These are phyloP conservation scores for Taxawa tesnikishii DNA, from an alignment of 2,329 filamentous ascomycete species.

Conservation along the genomic window DNA sequence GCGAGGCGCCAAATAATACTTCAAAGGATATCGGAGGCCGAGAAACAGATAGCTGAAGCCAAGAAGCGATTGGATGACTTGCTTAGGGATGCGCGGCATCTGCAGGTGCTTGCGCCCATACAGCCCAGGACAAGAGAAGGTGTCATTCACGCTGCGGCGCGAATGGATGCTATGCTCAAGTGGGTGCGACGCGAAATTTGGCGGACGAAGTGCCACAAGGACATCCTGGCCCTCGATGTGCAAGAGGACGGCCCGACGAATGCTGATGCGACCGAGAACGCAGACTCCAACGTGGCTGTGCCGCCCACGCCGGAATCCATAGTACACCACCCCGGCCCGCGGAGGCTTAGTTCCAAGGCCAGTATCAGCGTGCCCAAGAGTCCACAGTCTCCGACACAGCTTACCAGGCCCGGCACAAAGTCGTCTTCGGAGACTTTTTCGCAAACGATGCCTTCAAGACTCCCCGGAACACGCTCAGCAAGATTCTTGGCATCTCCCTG, in stretches of 20 bases:
- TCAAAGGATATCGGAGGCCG: slow-evolving; percentile 70
- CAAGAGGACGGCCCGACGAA: slow-evolving; percentile 53
- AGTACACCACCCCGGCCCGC: too few relatives aligned
- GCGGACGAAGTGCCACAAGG: slow-evolving; percentile 79
- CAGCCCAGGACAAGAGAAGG: slow-evolving; percentile 82
- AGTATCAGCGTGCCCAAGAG: neutral
- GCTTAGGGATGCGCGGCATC: slow-evolving; percentile 77
- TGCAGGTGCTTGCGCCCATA: slow-evolving; percentile 80
- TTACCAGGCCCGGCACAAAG: slow-evolving; percentile 10
- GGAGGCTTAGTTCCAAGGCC: neutral
- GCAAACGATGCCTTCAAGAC: slow-evolving; percentile 30
- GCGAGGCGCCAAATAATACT: slow-evolving; percentile 74
- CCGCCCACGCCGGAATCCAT: slow-evolving; percentile 1
- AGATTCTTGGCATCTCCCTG: too few relatives aligned
- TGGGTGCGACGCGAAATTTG: slow-evolving; percentile 93
- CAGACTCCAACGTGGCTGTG: slow-evolving; percentile 1
- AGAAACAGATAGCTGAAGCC: slow-evolving; percentile 60
- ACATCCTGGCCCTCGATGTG: slow-evolving; percentile 74
- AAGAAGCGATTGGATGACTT: slow-evolving; percentile 73
- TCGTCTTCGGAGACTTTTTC: slow-evolving; percentile 5
- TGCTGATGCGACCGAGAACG: slow-evolving; percentile 2
- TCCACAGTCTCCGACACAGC: slow-evolving; percentile 9
- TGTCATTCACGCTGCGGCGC: slow-evolving; percentile 70
- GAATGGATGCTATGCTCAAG: slow-evolving; percentile 77
- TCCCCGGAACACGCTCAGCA: too few relatives aligned